These are phyloP conservation scores for Calonectria montana DNA, from an alignment of 2,329 filamentous ascomycete genomes.

Conservation along the genomic window DNA sequence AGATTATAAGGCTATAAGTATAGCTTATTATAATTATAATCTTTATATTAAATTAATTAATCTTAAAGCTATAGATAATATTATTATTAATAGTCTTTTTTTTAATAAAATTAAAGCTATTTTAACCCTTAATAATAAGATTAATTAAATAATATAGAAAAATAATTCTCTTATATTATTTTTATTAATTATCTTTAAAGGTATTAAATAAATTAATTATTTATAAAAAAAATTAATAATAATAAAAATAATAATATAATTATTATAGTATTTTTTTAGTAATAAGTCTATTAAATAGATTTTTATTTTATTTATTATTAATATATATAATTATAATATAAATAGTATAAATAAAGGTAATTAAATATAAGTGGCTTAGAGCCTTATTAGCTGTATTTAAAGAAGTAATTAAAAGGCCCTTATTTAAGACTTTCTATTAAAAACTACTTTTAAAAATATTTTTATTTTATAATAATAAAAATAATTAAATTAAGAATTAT, in stretches of 20 bases:
- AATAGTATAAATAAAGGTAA: background rate
- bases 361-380: background rate
- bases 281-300: background rate
- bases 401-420: background rate
- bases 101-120: background rate
- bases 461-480: background rate
- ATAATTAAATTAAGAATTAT: background rate
- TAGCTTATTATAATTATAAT: background rate
- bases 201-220: background rate
- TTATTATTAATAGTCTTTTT: background rate
- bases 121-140: background rate
- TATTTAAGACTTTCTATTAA: background rate
- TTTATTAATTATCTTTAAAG: background rate
- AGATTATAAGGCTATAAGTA: background rate
- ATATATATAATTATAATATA: background rate
- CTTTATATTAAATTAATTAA: background rate
- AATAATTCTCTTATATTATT: background rate
- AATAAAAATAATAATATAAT: background rate
- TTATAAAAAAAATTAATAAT: background rate
- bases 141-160: background rate
- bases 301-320: background rate
- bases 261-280: background rate
- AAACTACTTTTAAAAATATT: too few species aligned
- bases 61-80: background rate
- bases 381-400: background rate